Evolutionary conservation across 768 basidiomycete species (phyloP), one percentile per base, ranked within the genome.

Genomic region (Coprinopsis cinerea): DNA sequence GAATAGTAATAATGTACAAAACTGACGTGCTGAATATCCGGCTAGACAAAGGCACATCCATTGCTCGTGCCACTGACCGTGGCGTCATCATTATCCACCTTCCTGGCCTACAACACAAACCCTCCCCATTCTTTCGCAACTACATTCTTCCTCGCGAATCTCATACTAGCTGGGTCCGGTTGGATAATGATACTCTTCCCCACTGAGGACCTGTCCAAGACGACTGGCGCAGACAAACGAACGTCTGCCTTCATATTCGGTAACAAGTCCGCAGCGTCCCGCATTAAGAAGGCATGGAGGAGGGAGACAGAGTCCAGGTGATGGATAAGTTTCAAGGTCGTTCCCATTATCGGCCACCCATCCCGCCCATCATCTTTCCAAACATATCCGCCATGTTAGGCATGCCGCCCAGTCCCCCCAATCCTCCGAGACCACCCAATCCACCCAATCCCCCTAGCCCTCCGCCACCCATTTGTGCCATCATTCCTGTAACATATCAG

Each of bases 311-410:
- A 49, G 42, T 53, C 22, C 18, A 25, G 28, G 49, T 37, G 50
- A 37, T 53, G 50, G 52, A 49, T 50, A 39, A 53, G 53, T 39
- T 35, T 48, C 14, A 23, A 10, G 11, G 22, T 45, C 53, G 63
- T 22, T 43, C 35, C 48, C 53, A 37, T 61, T 53, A 70, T 40
- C 65, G 61, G 46, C 64, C 76, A 49, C 83, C 83, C 84, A 86
- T 85, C n/a, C n/a, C n/a, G 6, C 85, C 85, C 87, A 89, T 88
- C 87, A 89, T 86, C 70, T 88, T 88, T n/a, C n/a, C n/a, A 63
- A 88, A 72, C 83, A 90, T 85, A 55, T 90, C 87, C 18, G 69
- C 75, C 75, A 89, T 81, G 46, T 80, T 79, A 43, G 79, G 76
- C 77, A 83, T 79, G 2, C 81, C 80, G 9, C 56, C 54, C 22